Percentiles rank a stretch among this genome's conserved stretches.
Evolutionary conservation across 768 basidiomycete species (phyloP).

Genomic region (Podaxis carcinomalis): DNA sequence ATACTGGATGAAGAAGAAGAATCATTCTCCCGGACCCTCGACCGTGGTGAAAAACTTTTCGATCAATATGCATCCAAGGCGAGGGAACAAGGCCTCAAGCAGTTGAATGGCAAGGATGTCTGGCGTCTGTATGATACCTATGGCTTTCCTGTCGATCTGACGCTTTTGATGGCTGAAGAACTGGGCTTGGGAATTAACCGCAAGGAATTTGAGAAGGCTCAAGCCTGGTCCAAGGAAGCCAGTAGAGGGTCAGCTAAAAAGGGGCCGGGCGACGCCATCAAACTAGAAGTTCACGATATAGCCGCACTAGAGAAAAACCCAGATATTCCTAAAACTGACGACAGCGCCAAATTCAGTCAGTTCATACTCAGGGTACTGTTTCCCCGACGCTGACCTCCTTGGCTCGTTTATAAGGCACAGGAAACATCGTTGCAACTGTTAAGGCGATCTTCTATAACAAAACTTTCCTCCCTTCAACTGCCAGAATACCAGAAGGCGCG

Average conservation of each 20-base stretch:
- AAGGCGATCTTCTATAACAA: slow-evolving; percentile 85
- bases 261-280: slow-evolving; percentile 63
- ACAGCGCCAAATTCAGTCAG: slow-evolving; percentile 84
- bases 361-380: not conserved
- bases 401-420: slow-evolving; percentile 46
- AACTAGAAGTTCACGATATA: slow-evolving; percentile 94
- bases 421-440: slow-evolving; percentile 71
- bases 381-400: not conserved
- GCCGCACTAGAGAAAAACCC: slow-evolving; percentile 77
- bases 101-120: slow-evolving; percentile 86
- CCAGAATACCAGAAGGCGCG: slow-evolving; percentile 55
- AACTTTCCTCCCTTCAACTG: slow-evolving; percentile 66
- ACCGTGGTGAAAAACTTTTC: slow-evolving; percentile 94
- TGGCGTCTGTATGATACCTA: slow-evolving; percentile 98
- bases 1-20: slow-evolving; percentile 97
- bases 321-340: slow-evolving; percentile 85
- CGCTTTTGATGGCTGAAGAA: slow-evolving; percentile 96
- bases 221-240: slow-evolving; percentile 84
- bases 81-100: slow-evolving; percentile 52
- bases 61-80: slow-evolving; percentile 79
- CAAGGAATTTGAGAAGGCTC: slow-evolving; percentile 84
- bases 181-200: slow-evolving; percentile 81
- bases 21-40: slow-evolving; percentile 95
- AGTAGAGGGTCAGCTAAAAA: slow-evolving; percentile 83
- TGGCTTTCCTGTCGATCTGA: slow-evolving; percentile 96